Conservation (phyloP, 169 alveolate species). For the Perkinsus marinus region DNA sequence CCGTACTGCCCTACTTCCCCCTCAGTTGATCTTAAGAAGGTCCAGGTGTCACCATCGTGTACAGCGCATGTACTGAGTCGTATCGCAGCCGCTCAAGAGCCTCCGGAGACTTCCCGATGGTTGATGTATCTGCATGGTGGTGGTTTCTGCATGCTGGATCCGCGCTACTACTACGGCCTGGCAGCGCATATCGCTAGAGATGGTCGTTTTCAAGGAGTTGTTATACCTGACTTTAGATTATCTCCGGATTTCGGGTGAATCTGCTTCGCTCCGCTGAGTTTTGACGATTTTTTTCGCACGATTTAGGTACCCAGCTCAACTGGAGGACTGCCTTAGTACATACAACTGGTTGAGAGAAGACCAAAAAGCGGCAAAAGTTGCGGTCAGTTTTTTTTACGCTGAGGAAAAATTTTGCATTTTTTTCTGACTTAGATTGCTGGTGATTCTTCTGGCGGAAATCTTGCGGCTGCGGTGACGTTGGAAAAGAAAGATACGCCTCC, state of each 20-base stretch:
- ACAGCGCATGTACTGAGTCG: not conserved
- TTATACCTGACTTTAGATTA: not conserved
- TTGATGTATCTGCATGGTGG: not conserved
- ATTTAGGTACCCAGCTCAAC: not conserved
- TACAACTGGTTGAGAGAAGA: not conserved
- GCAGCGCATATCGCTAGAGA: not conserved
- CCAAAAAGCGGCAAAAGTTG: not conserved
- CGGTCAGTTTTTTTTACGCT: not conserved
- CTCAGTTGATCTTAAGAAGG: not conserved
- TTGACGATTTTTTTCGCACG: not conserved
- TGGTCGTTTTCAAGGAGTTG: not conserved
- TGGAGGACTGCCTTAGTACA: not conserved
- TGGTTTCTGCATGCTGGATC: not conserved
- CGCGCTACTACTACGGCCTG: not conserved
- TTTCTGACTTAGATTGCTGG: not conserved
- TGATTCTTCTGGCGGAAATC: not conserved
- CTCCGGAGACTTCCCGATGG: not conserved
- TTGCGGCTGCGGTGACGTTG: not conserved
- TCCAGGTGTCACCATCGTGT: not conserved
- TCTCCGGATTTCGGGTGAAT: not conserved
- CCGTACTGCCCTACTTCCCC: not conserved
- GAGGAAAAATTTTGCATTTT: not conserved
- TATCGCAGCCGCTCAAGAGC: not conserved
- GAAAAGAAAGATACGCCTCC: not conserved
- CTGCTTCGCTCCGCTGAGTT: not conserved